Base-by-base conservation (phyloP, 108 stramenopile species). In the Cyclotella baltica region DNA sequence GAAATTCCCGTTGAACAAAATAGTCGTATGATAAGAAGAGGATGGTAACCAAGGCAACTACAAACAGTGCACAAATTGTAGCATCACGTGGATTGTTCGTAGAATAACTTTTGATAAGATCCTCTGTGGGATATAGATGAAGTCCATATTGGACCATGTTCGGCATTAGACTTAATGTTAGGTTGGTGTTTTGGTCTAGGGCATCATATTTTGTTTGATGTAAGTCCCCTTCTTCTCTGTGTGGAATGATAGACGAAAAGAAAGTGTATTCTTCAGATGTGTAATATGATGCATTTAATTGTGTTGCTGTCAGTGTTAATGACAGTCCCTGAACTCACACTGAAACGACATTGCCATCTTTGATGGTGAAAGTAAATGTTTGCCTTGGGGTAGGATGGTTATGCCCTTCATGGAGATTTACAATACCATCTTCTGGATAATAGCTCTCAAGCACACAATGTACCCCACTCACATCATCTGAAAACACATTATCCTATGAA, bases 11-110 rank as follows among this genome's bases (percentile, higher is more conserved):
- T 4, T 72, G 78, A 19, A 88, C 85, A 68, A 75, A 88, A 36
- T 40, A 84, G 55, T 88, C 88, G 58, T 88, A 88, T n/a, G 83
- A 34, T 27, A 80, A 75, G 63, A 88, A 88, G 25, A 86, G 51
- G 16, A 85, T 22, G 29, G 77, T 69, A 6, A 75, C 78, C 28
- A 88, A 73, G n/a, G 73, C 22, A 28, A 88, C 81, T 40, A 85
- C 72, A 23, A 31, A 46, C 2, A 88, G 63, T 15, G 77, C 63
- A 27, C 48, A 74, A 35, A 86, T 48, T 9, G 81, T 63, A n/a
- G 76, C 85, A 50, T 67, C 37, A 0, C 57, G 25, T 52, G 88
- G 75, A 27, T 78, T 79, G 58, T 52, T 72, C 22, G 83, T 74
- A 18, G 47, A 43, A 57, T 83, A 79, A 16, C 34, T 6, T 18